A percentile compares a stretch with the other conserved stretches of the same genome.
Evolutionary conservation across 2,329 filamentous ascomycete species (phyloP).

Genomic region (Phialocephala sp.): DNA sequence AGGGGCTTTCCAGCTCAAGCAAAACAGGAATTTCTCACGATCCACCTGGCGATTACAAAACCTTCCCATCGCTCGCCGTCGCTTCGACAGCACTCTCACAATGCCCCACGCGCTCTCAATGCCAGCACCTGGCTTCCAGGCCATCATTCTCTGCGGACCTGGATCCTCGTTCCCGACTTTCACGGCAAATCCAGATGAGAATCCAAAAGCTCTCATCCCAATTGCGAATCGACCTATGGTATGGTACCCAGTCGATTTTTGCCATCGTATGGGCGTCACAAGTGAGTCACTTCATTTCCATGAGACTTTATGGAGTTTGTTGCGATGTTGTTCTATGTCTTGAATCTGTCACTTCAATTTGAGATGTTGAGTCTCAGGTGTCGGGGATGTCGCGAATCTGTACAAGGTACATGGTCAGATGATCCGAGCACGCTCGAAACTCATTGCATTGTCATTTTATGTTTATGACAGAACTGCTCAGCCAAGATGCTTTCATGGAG

Average conservation of each 20-base stretch:
- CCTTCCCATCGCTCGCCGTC: neutral
- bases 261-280: conserved; percentile 79
- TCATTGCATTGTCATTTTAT: neutral
- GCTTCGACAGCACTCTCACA: conserved; percentile 15
- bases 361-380: neutral
- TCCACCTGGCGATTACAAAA: neutral
- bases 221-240: conserved; percentile 89
- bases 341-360: neutral
- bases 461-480: neutral
- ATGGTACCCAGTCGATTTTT: conserved; percentile 88
- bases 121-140: conserved; percentile 79
- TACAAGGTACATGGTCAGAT: conserved; percentile 1
- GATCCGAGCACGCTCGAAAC: neutral
- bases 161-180: conserved; percentile 84
- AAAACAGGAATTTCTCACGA: neutral
- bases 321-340: conserved; percentile 4
- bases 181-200: conserved; percentile 78
- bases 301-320: conserved; percentile 5
- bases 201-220: conserved; percentile 81
- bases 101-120: conserved; percentile 81
- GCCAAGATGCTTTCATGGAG: neutral
- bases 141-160: conserved; percentile 81
- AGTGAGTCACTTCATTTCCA: conserved; percentile 53
- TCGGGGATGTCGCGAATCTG: neutral
- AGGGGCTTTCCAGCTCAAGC: neutral